Evolutionary conservation across 768 basidiomycete species (phyloP), one percentile per base, ranked within the genome.

Genomic region (Mrakia blollopis): DNA sequence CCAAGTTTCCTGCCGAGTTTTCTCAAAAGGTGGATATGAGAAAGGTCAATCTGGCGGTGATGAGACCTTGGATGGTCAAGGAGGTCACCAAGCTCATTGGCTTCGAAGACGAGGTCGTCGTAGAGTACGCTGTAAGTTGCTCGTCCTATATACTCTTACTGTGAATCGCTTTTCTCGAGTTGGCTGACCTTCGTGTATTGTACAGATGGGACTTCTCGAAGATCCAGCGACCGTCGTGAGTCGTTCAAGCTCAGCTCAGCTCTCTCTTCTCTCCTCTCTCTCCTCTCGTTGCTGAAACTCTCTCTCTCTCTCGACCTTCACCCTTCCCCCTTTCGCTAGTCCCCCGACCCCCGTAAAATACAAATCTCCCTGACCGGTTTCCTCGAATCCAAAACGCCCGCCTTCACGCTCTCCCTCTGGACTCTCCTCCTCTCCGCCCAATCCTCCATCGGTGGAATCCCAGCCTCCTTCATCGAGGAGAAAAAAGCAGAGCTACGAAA

Each of bases 21-120:
- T 90, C 92, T 70, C 90, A 91, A 86, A 97, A 95, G 88, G 94
- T 97, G 63, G 95, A 98, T 83, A 91, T 95, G 88, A 89, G 92
- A 50, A 95, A 98, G 87, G 94, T 98, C 78, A 97, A 98, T 83
- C 81, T 98, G 78, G 86, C 88, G 25, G 94, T 98, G 80, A 92
- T 99, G 82, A 87, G 92, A 77, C 93, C 94, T 3, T 99, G 97
- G 97, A 90, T 98, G 78, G 91, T 92, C 21, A 94, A 93, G 87
- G 92, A 92, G 84, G 91, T 97, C 75, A 88, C 91, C 4, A 92
- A 94, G 76, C 87, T 97, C 30, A 89, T 94, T 61, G 93, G 95
- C 2, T 89, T 98, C 52, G 97, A 99, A 81, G 97, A 99, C 83
- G 97, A 99, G 82, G 90, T 99, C 61, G 91, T 98, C 60, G 90